A percentile compares a stretch with the other conserved stretches of the same genome.
phyloP scores from a whole-genome alignment of 23 red algal genomes.

The Pyropia haitanensis region DNA sequence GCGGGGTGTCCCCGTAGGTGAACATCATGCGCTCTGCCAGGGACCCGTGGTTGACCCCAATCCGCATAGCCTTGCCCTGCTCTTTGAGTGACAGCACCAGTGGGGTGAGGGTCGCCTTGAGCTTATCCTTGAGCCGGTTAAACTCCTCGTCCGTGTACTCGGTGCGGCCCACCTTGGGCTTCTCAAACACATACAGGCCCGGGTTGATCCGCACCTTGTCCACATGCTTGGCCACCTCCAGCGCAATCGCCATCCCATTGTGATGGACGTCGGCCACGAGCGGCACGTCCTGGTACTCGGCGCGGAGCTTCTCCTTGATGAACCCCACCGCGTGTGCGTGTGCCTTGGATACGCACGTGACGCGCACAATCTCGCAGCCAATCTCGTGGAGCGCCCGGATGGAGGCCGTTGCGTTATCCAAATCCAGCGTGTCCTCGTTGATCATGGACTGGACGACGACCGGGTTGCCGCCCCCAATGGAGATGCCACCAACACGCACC shows the following conservation, averaged over 20 bases:
- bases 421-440: slow-evolving; percentile 98
- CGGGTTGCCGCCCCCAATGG: slow-evolving; percentile 80
- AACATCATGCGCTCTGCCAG: slow-evolving; percentile 98
- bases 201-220: slow-evolving; percentile 99
- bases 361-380: slow-evolving; percentile 94
- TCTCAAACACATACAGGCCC: slow-evolving; percentile 98
- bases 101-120: slow-evolving; percentile 76
- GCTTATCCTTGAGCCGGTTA: slow-evolving; percentile 58
- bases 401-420: slow-evolving; percentile 48
- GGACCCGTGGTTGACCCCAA: slow-evolving; percentile 96
- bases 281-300: slow-evolving; percentile 88
- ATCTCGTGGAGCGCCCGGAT: slow-evolving; percentile 92
- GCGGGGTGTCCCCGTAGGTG: slow-evolving; percentile 95
- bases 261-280: slow-evolving; percentile 98
- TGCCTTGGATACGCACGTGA: slow-evolving; percentile 82
- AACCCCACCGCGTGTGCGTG: slow-evolving; percentile 93
- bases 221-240: slow-evolving; percentile 98
- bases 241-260: slow-evolving; percentile 90
- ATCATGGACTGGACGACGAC: slow-evolving; percentile 99
- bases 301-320: slow-evolving; percentile 84
- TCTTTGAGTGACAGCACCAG: slow-evolving; percentile 79
- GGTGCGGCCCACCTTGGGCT: slow-evolving; percentile 73
- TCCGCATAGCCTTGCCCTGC: slow-evolving; percentile 94
- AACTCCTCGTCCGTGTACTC: slow-evolving; percentile 90
- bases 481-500: slow-evolving; percentile 82